Evolutionary conservation across 768 basidiomycete genomes (phyloP), one percentile per base, ranked within the genome.

Genomic region (Podaxis pistillaris): DNA sequence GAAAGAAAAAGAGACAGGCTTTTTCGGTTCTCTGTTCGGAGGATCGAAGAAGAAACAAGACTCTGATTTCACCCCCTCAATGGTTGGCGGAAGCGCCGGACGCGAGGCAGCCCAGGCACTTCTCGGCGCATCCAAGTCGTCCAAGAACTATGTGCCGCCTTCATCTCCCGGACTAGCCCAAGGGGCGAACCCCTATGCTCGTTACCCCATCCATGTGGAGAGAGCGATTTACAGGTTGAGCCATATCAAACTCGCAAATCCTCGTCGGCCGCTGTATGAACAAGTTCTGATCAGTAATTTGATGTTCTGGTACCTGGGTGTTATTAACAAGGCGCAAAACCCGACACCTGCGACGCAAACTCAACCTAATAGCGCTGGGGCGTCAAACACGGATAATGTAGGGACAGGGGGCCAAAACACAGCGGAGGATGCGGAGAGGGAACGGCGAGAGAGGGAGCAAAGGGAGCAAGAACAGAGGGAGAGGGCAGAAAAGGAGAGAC

Each of bases 251-350:
- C 82, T 99, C 50, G 97, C 97, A 22, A 99, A 98, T 76, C 96
- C 97, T 8, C 84, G 97, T 63, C 84, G 97, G 50, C 96, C 97
- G 28, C 81, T 99, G 17, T 98, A 97, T 70, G 97, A 99, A 78
- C 97, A 99, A 75, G 97, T 91, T 58, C 78, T 93, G 62, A 94
- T 93, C 74, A 93, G 90, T 71, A 94, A 94, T 72, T 78, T 94
- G 69, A 97, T 96, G 94, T 98, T 99, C 81, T 99, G 97, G 97
- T 99, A 98, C 73, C 83, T 99, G 40, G 94, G 96, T 12, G 89
- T 98, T 67, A 98, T 98, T 76, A 97, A 98, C 75, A 95, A 96
- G 76, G 85, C 93, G 19, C 89, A 88, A 69, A 83, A 70, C 57
- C 78, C 81, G 13, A 74, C 79, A 3, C 71, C 78, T 64, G 38